Percentiles rank a stretch among this genome's conserved stretches.
phyloP scores from a whole-genome alignment of 2,329 filamentous ascomycete genomes.

The Lecanicillium sp. region DNA sequence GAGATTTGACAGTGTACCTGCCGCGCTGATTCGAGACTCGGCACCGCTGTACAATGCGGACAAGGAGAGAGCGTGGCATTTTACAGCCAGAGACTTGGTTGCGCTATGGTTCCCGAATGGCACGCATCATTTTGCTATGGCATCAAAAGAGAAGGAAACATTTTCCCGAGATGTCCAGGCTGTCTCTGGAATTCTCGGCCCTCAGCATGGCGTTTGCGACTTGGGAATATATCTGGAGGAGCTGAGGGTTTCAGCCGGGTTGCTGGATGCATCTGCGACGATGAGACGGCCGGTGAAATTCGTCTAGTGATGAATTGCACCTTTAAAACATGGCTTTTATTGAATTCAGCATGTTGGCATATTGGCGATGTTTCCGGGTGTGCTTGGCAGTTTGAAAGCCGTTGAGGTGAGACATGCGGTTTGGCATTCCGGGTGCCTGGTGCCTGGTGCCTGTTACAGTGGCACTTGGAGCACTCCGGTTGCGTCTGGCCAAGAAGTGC shows the following conservation, averaged over 20 bases:
- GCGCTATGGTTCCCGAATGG: not conserved
- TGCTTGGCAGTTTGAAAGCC: too few species aligned
- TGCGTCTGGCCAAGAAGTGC: too few species aligned
- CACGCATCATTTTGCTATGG: not conserved
- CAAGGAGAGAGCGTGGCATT: not conserved
- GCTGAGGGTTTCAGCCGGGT: not conserved
- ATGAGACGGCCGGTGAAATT: not conserved
- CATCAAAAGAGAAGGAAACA: too few species aligned
- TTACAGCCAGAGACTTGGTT: not conserved
- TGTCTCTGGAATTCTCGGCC: not conserved
- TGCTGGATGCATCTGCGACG: not conserved
- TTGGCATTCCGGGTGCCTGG: too few species aligned
- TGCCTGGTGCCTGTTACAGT: too few species aligned
- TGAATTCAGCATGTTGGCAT: too few species aligned
- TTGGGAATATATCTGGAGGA: not conserved
- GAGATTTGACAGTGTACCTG: not conserved
- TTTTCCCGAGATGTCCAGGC: too few species aligned
- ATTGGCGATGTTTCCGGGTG: too few species aligned
- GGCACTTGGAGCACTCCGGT: too few species aligned
- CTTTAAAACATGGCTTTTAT: too few species aligned
- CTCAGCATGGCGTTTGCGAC: not conserved
- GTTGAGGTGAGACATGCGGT: too few species aligned
- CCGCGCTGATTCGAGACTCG: conserved; percentile 1
- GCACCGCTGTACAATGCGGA: not conserved
- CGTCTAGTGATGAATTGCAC: not conserved